phyloP scores from a whole-genome alignment of 1,284 basidiomycete genomes.

The Malassezia dermatis region DNA sequence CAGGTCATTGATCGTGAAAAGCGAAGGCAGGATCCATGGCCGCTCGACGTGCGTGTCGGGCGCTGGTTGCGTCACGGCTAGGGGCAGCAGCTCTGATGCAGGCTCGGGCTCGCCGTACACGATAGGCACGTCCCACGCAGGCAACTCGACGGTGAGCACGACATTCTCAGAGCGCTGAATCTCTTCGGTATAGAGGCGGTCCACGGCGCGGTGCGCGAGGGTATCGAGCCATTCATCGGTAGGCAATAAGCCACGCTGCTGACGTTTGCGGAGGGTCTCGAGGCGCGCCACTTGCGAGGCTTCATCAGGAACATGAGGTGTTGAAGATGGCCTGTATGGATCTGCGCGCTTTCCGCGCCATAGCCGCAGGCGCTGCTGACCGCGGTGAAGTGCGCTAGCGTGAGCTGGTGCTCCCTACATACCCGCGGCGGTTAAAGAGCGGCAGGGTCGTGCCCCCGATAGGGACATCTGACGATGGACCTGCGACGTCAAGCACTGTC shows the following conservation, averaged over 20 bases:
- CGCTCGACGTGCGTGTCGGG: slow-evolving; percentile 34
- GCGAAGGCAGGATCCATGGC: slow-evolving; percentile 49
- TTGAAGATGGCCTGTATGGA: slow-evolving; percentile 66
- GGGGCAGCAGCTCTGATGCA: background rate
- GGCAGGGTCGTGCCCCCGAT: slow-evolving; percentile 80
- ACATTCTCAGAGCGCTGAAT: slow-evolving; percentile 25
- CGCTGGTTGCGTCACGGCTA: background rate
- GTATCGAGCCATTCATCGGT: slow-evolving; percentile 94
- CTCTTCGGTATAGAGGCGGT: slow-evolving; percentile 53
- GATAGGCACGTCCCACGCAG: slow-evolving; percentile 96
- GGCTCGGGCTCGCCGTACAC: slow-evolving; percentile 62
- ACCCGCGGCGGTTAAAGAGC: slow-evolving; percentile 84
- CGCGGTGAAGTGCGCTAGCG: slow-evolving; percentile 63
- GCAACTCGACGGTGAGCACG: slow-evolving; percentile 87
- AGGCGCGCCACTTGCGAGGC: slow-evolving; percentile 85
- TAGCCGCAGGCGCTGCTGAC: slow-evolving; percentile 67
- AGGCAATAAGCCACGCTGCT: slow-evolving; percentile 83
- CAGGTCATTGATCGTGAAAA: slow-evolving; percentile 83
- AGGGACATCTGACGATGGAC: slow-evolving; percentile 57
- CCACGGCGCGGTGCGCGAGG: slow-evolving; percentile 82
- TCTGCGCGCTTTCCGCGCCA: slow-evolving; percentile 78
- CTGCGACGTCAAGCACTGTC: slow-evolving; percentile 77
- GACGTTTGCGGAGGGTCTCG: slow-evolving; percentile 93
- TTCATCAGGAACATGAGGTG: slow-evolving; percentile 53
- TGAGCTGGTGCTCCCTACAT: slow-evolving; percentile 21